phyloP scores from a whole-genome alignment of 495 filamentous ascomycete genomes.

The Lophiotrema nucula region DNA sequence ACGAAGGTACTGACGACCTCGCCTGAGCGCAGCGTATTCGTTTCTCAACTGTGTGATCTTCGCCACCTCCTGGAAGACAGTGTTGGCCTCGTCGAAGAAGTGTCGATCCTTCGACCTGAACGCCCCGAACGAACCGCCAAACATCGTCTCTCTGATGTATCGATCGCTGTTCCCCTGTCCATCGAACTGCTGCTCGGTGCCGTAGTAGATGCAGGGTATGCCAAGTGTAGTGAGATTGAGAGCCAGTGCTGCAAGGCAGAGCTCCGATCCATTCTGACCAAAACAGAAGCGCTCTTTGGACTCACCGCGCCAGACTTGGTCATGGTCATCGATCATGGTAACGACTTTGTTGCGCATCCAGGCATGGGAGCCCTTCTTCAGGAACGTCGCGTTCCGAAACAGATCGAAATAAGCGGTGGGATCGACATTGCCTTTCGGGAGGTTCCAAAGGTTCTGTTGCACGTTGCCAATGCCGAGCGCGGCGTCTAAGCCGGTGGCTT shows the following conservation, averaged over 20 bases:
- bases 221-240: conserved; percentile 34
- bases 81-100: conserved; percentile 28
- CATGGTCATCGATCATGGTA: conserved; percentile 38
- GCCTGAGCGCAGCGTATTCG: conserved; percentile 2
- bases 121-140: conserved; percentile 33
- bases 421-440: conserved; percentile 20
- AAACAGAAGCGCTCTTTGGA: conserved; percentile 32
- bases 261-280: conserved; percentile 1
- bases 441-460: conserved; percentile 29
- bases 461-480: conserved; percentile 33
- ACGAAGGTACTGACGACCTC: conserved; percentile 33
- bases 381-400: conserved; percentile 27
- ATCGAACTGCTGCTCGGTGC: conserved; percentile 34
- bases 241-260: conserved; percentile 23
- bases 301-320: conserved; percentile 27
- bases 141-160: conserved; percentile 35
- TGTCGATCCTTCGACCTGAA: conserved; percentile 29
- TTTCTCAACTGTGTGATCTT: conserved; percentile 19
- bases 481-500: conserved; percentile 34
- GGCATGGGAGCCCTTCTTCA: conserved; percentile 22
- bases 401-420: conserved; percentile 31
- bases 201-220: conserved; percentile 38
- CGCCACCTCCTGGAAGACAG: conserved; percentile 16
- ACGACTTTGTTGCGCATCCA: conserved; percentile 35
- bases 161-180: conserved; percentile 27